Conservation (phyloP, 768 basidiomycete genomes). For the Lactarius psammicola region DNA sequence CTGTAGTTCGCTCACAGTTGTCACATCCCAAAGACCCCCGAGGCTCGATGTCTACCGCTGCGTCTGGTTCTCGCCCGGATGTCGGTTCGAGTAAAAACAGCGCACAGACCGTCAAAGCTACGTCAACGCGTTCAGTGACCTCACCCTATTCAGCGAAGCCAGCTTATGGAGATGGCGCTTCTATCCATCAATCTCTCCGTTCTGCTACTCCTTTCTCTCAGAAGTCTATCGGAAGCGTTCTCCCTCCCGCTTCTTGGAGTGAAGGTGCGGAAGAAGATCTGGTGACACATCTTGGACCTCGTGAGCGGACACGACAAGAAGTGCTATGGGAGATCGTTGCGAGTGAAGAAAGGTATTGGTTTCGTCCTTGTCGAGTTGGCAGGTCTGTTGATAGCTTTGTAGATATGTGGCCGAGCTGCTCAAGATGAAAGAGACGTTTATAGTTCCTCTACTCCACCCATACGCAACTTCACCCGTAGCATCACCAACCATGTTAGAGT, state of each 20-base stretch:
- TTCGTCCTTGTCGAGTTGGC: slow-evolving; percentile 25
- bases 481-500: slow-evolving; percentile 59
- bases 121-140: slow-evolving; percentile 61
- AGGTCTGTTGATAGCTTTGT: slow-evolving; percentile 18
- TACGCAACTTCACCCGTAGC: slow-evolving; percentile 59
- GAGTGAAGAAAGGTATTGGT: slow-evolving; percentile 83
- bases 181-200: slow-evolving; percentile 64
- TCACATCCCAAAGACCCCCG: slow-evolving; percentile 68
- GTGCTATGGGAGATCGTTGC: slow-evolving; percentile 96
- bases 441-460: slow-evolving; percentile 85
- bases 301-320: slow-evolving; percentile 93
- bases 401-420: slow-evolving; percentile 91
- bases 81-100: slow-evolving; percentile 44
- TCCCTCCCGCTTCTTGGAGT: slow-evolving; percentile 84
- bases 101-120: slow-evolving; percentile 46
- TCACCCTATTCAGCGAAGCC: slow-evolving; percentile 57
- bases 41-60: slow-evolving; percentile 61
- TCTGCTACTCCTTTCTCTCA: slow-evolving; percentile 82
- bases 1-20: slow-evolving; percentile 74
- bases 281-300: slow-evolving; percentile 87
- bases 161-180: slow-evolving; percentile 45
- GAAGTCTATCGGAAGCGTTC: slow-evolving; percentile 67
- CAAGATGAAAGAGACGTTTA: slow-evolving; percentile 93
- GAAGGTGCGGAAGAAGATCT: slow-evolving; percentile 94
- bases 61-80: slow-evolving; percentile 63